Evolutionary conservation across 2,329 filamentous ascomycete genomes (phyloP).

Genomic region (Aspergillus aculeatinus): DNA sequence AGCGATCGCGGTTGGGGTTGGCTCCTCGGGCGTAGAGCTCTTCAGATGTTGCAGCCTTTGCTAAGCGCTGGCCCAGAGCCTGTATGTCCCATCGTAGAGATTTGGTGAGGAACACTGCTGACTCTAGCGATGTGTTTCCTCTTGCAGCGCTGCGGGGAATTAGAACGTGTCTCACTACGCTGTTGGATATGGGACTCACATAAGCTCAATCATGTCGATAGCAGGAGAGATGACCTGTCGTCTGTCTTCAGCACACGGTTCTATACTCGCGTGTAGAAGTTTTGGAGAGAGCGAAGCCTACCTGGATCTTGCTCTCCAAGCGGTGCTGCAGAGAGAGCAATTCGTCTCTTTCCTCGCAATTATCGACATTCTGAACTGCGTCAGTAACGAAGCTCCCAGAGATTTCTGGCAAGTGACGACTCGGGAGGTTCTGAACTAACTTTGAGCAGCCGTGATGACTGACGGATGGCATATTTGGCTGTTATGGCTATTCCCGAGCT

Average conservation of each 20-base stretch:
- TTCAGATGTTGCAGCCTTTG: conserved; percentile 66
- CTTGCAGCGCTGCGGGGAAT: conserved; percentile 57
- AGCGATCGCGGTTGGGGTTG: conserved; percentile 46
- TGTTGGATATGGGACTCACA: conserved; percentile 51
- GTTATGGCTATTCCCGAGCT: conserved; percentile 81
- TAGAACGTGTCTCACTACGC: neutral
- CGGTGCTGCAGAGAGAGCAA: conserved; percentile 69
- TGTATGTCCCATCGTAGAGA: conserved; percentile 81
- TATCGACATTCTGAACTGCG: conserved; percentile 59
- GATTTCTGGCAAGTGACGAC: neutral
- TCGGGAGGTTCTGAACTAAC: conserved; percentile 31
- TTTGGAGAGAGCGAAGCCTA: conserved; percentile 37
- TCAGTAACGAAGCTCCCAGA: neutral
- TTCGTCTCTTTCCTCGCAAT: conserved; percentile 67
- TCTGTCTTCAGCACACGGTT: conserved; percentile 31
- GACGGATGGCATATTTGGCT: conserved; percentile 77
- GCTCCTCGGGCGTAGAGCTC: conserved; percentile 35
- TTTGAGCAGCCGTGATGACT: conserved; percentile 75
- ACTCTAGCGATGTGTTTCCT: conserved; percentile 79
- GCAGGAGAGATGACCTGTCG: conserved; percentile 75
- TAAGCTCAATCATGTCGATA: conserved; percentile 89
- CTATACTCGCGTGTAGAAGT: neutral
- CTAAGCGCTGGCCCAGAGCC: conserved; percentile 71
- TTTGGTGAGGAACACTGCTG: conserved; percentile 79
- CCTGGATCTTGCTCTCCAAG: conserved; percentile 82